Percentiles rank a stretch among this genome's conserved stretches.
These are phyloP conservation scores for Casaregolazyma lundiana DNA, from an alignment of 1,139 yeast species.

Conservation along the genomic window DNA sequence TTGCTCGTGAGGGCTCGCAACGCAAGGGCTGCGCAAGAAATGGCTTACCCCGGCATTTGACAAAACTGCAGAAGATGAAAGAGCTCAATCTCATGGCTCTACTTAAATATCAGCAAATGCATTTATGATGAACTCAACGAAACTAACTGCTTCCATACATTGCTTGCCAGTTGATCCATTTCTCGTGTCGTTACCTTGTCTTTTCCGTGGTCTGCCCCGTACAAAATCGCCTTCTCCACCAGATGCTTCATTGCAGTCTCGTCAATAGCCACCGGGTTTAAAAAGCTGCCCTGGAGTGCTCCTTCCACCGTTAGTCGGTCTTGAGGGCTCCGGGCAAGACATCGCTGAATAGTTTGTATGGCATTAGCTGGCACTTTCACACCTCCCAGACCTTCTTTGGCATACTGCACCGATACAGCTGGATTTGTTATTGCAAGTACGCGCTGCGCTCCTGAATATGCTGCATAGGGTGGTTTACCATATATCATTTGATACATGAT, in stretches of 20 bases:
- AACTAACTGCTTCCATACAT: conserved; percentile 43
- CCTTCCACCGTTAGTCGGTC: conserved; percentile 63
- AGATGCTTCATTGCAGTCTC: conserved; percentile 63
- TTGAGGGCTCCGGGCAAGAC: conserved; percentile 68
- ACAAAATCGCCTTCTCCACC: conserved; percentile 70
- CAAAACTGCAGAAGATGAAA: too few species aligned
- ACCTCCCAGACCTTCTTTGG: conserved; percentile 60
- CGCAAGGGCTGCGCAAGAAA: too few species aligned
- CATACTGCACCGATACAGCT: conserved; percentile 67
- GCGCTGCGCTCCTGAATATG: conserved; percentile 72
- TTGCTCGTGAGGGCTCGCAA: too few species aligned
- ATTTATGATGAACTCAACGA: conserved; percentile 8
- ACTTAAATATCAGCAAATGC: background rate
- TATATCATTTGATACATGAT: conserved; percentile 93
- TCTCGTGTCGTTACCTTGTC: conserved; percentile 39
- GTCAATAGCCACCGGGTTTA: conserved; percentile 71
- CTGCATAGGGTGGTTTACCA: conserved; percentile 88
- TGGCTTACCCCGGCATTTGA: too few species aligned
- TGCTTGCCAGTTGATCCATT: conserved; percentile 45
- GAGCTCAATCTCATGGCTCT: too few species aligned
- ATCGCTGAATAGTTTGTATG: conserved; percentile 65
- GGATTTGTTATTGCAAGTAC: conserved; percentile 85
- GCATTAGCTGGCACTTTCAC: conserved; percentile 63
- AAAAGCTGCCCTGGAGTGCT: conserved; percentile 56
- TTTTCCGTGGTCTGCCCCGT: conserved; percentile 46